phyloP scores from a whole-genome alignment of 2,329 filamentous ascomycete genomes.

The Fusarium graminum region DNA sequence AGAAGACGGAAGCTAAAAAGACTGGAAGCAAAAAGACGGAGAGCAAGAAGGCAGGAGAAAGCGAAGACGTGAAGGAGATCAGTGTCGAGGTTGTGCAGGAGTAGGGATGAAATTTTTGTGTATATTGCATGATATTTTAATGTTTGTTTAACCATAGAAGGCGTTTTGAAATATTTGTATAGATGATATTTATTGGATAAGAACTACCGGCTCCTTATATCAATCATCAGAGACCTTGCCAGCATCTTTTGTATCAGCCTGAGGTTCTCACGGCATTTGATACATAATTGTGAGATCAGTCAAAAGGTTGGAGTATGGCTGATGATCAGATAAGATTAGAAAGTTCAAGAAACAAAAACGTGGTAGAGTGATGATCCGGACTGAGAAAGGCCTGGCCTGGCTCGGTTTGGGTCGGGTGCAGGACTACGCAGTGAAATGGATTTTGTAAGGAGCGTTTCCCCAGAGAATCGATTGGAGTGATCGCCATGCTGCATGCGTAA shows the following conservation, averaged over 20 bases:
- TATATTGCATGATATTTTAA: background rate
- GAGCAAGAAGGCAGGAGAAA: too few relatives aligned
- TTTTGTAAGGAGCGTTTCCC: too few relatives aligned
- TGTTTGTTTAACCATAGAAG: background rate
- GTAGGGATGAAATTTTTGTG: background rate
- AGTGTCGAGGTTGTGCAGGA: background rate
- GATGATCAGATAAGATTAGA: slow-evolving; percentile 41
- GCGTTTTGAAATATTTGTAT: background rate
- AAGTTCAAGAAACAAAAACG: background rate
- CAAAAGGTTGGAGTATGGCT: background rate
- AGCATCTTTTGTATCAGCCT: too few relatives aligned
- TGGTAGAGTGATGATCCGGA: slow-evolving; percentile 4
- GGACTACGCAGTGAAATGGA: too few relatives aligned
- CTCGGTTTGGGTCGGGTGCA: too few relatives aligned
- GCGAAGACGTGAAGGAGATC: background rate
- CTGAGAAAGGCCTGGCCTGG: too few relatives aligned
- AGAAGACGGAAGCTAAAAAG: background rate
- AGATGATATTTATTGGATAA: background rate
- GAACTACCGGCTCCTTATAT: too few relatives aligned
- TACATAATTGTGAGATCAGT: background rate
- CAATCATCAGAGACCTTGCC: too few relatives aligned
- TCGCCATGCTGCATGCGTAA: too few relatives aligned
- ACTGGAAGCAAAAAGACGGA: background rate
- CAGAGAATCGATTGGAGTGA: too few relatives aligned
- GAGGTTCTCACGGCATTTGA: too few relatives aligned